Evolutionary conservation across 2,329 filamentous ascomycete species (phyloP).

Genomic region (Shiraia bambusicola): DNA sequence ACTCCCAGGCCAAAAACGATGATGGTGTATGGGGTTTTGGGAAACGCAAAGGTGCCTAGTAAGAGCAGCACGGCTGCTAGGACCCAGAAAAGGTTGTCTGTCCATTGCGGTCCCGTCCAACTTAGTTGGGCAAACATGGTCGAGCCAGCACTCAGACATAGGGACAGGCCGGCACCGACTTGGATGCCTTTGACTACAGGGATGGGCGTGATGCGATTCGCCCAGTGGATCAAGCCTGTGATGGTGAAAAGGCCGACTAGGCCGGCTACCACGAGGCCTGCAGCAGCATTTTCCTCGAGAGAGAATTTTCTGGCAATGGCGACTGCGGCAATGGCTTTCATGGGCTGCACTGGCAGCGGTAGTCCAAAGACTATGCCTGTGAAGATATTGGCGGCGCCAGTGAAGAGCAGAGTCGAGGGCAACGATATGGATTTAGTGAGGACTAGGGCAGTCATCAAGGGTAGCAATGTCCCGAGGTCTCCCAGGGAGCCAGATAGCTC

Average conservation of each 20-base stretch:
- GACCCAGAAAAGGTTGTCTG: slow-evolving; percentile 79
- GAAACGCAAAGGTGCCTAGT: slow-evolving; percentile 64
- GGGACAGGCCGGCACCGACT: slow-evolving; percentile 81
- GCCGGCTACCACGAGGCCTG: slow-evolving; percentile 75
- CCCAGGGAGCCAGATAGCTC: slow-evolving; percentile 89
- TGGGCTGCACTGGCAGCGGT: slow-evolving; percentile 86
- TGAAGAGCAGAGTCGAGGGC: slow-evolving; percentile 82
- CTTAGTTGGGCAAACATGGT: slow-evolving; percentile 66
- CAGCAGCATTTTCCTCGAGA: slow-evolving; percentile 72
- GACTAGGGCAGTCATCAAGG: slow-evolving; percentile 83
- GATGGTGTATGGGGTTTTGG: slow-evolving; percentile 76
- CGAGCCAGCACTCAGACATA: slow-evolving; percentile 73
- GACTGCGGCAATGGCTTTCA: slow-evolving; percentile 87
- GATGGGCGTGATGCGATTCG: slow-evolving; percentile 73
- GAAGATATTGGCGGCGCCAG: slow-evolving; percentile 80
- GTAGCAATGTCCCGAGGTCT: slow-evolving; percentile 86
- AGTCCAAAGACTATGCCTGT: slow-evolving; percentile 84
- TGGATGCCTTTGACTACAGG: slow-evolving; percentile 95
- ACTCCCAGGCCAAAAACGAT: slow-evolving; percentile 69
- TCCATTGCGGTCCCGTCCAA: slow-evolving; percentile 66
- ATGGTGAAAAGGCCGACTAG: slow-evolving; percentile 75
- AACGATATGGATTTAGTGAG: slow-evolving; percentile 77
- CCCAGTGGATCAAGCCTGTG: slow-evolving; percentile 75
- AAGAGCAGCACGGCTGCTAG: slow-evolving; percentile 72
- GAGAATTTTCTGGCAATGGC: slow-evolving; percentile 72